Percentiles rank a stretch among this genome's conserved stretches.
Evolutionary conservation across 2,329 filamentous ascomycete genomes (phyloP).

Genomic region (Acrocalymma vagum): DNA sequence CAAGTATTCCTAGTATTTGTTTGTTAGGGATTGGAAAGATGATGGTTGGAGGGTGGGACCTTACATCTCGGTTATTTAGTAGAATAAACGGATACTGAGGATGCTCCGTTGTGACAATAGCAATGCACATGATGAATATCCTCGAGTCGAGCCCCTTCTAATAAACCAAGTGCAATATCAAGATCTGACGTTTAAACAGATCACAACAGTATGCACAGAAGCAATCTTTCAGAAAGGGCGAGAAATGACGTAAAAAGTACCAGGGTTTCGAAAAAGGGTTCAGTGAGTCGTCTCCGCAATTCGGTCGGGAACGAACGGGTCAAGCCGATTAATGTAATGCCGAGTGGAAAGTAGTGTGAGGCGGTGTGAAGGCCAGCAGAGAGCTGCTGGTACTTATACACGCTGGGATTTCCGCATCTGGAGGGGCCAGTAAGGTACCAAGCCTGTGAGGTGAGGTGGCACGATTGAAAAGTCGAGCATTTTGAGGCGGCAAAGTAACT

Average conservation of each 20-base stretch:
- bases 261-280: neutral
- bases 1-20: slow-evolving; percentile 63
- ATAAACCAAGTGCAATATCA: too few relatives aligned
- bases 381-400: slow-evolving; percentile 32
- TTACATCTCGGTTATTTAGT: slow-evolving; percentile 60
- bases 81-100: slow-evolving; percentile 59
- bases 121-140: slow-evolving; percentile 55
- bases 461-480: slow-evolving; percentile 29
- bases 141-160: too few relatives aligned
- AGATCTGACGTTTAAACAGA: too few relatives aligned
- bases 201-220: too few relatives aligned
- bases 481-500: slow-evolving; percentile 13
- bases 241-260: neutral
- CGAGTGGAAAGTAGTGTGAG: slow-evolving; percentile 9
- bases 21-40: slow-evolving; percentile 1
- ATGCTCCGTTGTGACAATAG: slow-evolving; percentile 57
- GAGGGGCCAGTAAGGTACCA: too few relatives aligned
- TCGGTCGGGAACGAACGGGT: slow-evolving; percentile 24
- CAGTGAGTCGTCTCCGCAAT: neutral
- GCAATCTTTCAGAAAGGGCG: too few relatives aligned
- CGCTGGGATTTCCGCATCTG: too few relatives aligned
- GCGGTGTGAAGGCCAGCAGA: slow-evolving; percentile 37
- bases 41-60: slow-evolving; percentile 3
- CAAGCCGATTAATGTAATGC: slow-evolving; percentile 9
- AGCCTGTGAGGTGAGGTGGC: slow-evolving; percentile 39